Conservation (phyloP, 2,329 filamentous ascomycete genomes). For the Trichoderma atroviride region DNA sequence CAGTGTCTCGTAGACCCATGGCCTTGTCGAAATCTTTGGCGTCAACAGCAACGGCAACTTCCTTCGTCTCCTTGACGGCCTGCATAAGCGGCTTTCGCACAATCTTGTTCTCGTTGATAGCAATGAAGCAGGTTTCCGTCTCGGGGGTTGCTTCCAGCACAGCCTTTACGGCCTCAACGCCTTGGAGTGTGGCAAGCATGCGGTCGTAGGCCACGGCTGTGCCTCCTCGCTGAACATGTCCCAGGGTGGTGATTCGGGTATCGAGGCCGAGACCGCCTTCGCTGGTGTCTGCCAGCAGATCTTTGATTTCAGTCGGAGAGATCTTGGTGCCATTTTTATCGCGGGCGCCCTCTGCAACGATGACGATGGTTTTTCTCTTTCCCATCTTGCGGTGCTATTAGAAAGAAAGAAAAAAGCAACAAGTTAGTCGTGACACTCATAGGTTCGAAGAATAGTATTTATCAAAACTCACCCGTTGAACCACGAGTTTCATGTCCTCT, state of each 20-base stretch:
- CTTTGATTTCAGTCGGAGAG: conserved; percentile 76
- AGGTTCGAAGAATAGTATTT: not conserved
- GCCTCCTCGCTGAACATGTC: conserved; percentile 96
- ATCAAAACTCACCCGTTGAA: conserved; percentile 62
- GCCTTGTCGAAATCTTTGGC: conserved; percentile 83
- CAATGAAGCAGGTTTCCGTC: conserved; percentile 90
- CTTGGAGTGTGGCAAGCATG: conserved; percentile 89
- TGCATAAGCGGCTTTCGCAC: conserved; percentile 85
- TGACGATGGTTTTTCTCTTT: conserved; percentile 97
- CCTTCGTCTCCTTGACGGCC: conserved; percentile 83
- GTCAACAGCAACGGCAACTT: conserved; percentile 79
- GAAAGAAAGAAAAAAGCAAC: not conserved
- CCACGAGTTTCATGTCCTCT: conserved; percentile 79
- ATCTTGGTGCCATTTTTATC: conserved; percentile 85
- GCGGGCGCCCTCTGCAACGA: conserved; percentile 92
- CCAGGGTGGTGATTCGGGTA: conserved; percentile 90
- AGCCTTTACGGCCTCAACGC: conserved; percentile 90
- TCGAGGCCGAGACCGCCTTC: conserved; percentile 73
- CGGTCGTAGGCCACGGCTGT: conserved; percentile 91
- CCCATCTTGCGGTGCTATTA: conserved; percentile 78
- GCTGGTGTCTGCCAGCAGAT: conserved; percentile 77
- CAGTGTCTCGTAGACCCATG: conserved; percentile 85
- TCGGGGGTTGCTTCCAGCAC: conserved; percentile 87
- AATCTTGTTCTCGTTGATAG: conserved; percentile 98
- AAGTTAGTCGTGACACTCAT: conserved; percentile 10